Evolutionary conservation across 2,329 filamentous ascomycete genomes (phyloP), one percentile per base, ranked within the genome.

Genomic region (Sclerotinia sclerotiorum): DNA sequence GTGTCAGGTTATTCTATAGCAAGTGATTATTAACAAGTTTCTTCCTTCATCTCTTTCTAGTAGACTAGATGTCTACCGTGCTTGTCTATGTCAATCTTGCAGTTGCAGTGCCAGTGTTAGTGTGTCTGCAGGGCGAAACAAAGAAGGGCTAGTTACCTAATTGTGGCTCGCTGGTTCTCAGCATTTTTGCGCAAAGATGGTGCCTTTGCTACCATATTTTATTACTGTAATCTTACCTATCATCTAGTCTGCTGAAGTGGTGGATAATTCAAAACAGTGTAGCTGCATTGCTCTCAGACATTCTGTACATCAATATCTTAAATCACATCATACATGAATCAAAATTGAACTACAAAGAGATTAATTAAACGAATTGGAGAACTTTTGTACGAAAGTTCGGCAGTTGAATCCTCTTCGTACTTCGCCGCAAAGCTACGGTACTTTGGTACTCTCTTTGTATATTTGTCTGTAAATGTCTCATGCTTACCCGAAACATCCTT

Each of bases 381-480:
- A 39, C 24, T 35, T 13, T 10, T 63, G 29, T 21, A 27, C 29
- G 15, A 27, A 63, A 27, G 51, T 2, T 10, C 60, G 60, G 60
- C 46, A 51, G 60, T 51, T 51, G 29, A 5, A 27, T 39, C 48
- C 32, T n/a, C 29, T 63, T 39, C 46, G 46, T 51, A 51, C 46
- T n/a, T 63, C 46, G 46, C 60, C 60, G 60, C 46, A 63, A 51
- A 51, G 60, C 60, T 13, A 51, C 46, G 51, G 46, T 39, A 19
- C n/a, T 5, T 51, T 51, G 58, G 58, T 51, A 27, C n/a, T 21
- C 60, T 51, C 46, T 63, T 63, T 63, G 46, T 51, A 63, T 46
- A 8, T 39, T 51, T n/a, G 46, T 39, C 24, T 63, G n/a, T 51
- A 19, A 42, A 63, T 63, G 60, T 63, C 60, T 63, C 8, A 48